Evolutionary conservation across 148 eudicot species (phyloP).

Genomic region (Camellia sinensis): DNA sequence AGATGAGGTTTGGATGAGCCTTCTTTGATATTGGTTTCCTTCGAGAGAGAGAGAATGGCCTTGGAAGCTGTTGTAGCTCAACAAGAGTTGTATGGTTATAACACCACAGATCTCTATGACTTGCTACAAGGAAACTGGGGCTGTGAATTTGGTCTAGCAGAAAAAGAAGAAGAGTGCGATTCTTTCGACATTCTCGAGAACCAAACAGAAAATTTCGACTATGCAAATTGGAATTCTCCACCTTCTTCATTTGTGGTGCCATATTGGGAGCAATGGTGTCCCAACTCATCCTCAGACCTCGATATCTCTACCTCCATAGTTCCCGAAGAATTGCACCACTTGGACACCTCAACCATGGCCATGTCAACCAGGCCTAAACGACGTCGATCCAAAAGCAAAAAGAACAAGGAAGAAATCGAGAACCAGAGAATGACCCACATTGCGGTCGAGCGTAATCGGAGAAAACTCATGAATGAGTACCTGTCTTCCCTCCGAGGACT

Average conservation of each 20-base stretch:
- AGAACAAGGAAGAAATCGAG: constrained; percentile 60
- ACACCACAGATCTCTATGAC: background rate
- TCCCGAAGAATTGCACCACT: background rate
- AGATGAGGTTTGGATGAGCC: background rate
- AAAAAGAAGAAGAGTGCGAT: background rate
- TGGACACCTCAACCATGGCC: background rate
- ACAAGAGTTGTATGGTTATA: background rate
- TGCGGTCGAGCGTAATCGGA: constrained; percentile 60
- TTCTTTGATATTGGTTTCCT: background rate
- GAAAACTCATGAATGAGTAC: constrained; percentile 75
- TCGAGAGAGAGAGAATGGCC: constrained; percentile 19
- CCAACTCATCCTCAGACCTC: background rate
- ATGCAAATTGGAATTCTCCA: background rate
- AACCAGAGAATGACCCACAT: constrained; percentile 79
- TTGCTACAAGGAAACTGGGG: constrained; percentile 9
- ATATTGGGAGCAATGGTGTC: constrained; percentile 1
- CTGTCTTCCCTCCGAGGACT: constrained; percentile 41
- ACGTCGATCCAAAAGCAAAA: constrained; percentile 35
- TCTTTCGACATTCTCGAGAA: background rate
- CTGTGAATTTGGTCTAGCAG: background rate
- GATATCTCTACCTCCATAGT: background rate
- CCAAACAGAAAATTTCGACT: background rate
- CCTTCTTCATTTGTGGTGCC: background rate
- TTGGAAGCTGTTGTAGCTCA: constrained; percentile 1
- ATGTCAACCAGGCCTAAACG: constrained; percentile 30